Base-by-base conservation (phyloP, 164 flowering plant genomes). In the Santalum album region DNA sequence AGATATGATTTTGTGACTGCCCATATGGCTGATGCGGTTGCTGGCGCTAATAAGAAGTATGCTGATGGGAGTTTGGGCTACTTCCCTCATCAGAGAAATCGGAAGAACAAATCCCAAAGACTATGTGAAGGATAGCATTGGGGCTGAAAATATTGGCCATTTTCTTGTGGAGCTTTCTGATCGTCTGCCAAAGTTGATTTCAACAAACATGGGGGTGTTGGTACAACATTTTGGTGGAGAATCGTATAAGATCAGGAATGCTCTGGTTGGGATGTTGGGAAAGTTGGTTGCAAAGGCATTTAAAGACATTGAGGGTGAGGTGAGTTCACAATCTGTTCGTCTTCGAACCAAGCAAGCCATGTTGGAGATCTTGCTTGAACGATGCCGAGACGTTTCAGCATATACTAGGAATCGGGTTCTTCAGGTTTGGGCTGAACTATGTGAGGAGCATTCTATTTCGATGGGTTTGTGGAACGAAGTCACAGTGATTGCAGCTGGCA, bases 391-490 rank as follows among this genome's bases (percentile, higher is more conserved):
- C 74, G 84, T 84, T 57, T 87, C 99, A 45, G 99, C 99, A 54
- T 94, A 94, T 61, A 87, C 99, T 19, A 79, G 99, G 73, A 84
- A 95, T 61, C 81, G 87, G 49, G 99, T 87, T 54, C 97, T 94
- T 67, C 99, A 94, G 65, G 96, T 94, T 49, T 94, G 99, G 99
- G 82, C 87, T 61, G 99, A 94, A 60, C 72, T 94, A 26, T 94
- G 99, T 58, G 99, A 94, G 69, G 88, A 85, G 54, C 90, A 87
- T 78, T 72, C 90, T 42, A 74, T 94, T 56, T 76, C 96, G 25
- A 87, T 94, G 74, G 99, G 96, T 26, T 54, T 89, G 64, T 94
- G 99, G 97, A 90, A 87, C 72, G 92, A 94, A 72, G 88, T 94
- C 58, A 90, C 97, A 12, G 65, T 58, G 54, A 69, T 90, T 69